Base-by-base conservation (phyloP, 768 basidiomycete genomes). In the Clathrus columnatus region DNA sequence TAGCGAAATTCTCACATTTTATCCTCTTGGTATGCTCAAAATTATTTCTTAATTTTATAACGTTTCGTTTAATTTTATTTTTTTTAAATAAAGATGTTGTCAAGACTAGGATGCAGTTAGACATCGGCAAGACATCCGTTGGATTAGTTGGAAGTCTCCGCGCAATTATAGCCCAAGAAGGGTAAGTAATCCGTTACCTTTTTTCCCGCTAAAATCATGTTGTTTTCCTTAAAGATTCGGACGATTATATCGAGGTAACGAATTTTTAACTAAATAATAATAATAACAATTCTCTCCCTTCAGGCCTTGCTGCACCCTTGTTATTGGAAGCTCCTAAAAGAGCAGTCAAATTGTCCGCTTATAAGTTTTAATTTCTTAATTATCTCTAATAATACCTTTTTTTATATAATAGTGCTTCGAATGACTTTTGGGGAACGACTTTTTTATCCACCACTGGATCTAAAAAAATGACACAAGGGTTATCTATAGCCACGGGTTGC, bases 51-150 rank as follows among this genome's bases (percentile, higher is more conserved):
- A 44, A 27, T 49, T 59, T 8, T 18, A 17, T 26, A 18, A 27
- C 28, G 46, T 36, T 58, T 51, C 28, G 14, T 52, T 50, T 51
- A 43, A 42, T 18, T 11, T 11, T 42, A 11, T 18, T 42, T 42
- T 42, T 42, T 42, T 42, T 42, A 26, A 26, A 32, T 43, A 17
- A 65, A 92, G 89, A 55, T 55, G 54, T 55, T 7, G 92, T 97
- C 67, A 97, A 99, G 74, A 99, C 96, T 20, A 89, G 96, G 24
- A 94, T 97, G 84, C 96, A 99, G 68, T 77, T 99, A n/a, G 87
- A 89, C 67, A 88, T 84, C 4, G 91, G 91, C 2, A 90, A 87
- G 70, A 71, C 76, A 30, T 69, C 79, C 45, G 75, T 80, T 56
- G 89, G 93, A 5, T 79, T 98, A 63, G 75, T 96, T 21, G 87